Evolutionary conservation across 768 basidiomycete species (phyloP).

Genomic region (Boletus tomentosulus): DNA sequence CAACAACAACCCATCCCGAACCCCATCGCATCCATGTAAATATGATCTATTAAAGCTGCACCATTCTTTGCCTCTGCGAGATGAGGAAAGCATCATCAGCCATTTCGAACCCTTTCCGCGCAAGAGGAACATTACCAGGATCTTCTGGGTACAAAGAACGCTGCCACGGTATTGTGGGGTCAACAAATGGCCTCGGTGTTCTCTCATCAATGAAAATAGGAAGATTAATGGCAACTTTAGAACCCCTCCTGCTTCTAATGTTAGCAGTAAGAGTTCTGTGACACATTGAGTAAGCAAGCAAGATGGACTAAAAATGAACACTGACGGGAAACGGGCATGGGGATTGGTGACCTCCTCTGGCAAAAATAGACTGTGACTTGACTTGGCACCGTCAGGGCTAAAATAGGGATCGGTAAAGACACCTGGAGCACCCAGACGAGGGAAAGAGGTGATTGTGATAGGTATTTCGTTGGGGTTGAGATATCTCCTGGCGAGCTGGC

Average conservation of each 20-base stretch:
- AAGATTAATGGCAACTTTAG: slow-evolving; percentile 93
- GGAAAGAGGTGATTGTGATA: slow-evolving; percentile 92
- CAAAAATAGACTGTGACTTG: slow-evolving; percentile 91
- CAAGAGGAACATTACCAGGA: slow-evolving; percentile 47
- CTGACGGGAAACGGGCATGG: slow-evolving; percentile 96
- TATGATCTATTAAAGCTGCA: slow-evolving; percentile 84
- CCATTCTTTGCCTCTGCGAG: slow-evolving; percentile 79
- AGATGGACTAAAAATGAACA: slow-evolving; percentile 21
- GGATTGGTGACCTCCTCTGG: slow-evolving; percentile 96
- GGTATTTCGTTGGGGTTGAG: slow-evolving; percentile 85
- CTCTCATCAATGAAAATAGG: slow-evolving; percentile 86
- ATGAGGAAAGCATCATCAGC: slow-evolving; percentile 3
- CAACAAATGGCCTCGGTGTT: slow-evolving; percentile 86
- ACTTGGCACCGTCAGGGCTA: slow-evolving; percentile 68
- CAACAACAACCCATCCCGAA: slow-evolving; percentile 99
- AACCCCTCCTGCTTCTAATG: slow-evolving; percentile 84
- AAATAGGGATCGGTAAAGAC: slow-evolving; percentile 90
- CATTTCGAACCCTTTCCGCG: slow-evolving; percentile 3
- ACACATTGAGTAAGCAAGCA: slow-evolving; percentile 11
- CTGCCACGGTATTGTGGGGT: slow-evolving; percentile 89
- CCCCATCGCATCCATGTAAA: slow-evolving; percentile 99
- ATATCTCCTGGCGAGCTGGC: slow-evolving; percentile 77
- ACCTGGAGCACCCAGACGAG: slow-evolving; percentile 83
- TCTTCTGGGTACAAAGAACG: slow-evolving; percentile 83
- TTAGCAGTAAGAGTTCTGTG: slow-evolving; percentile 94